Evolutionary conservation across 352 stramenopile species (phyloP), one percentile per base, ranked within the genome.

Genomic region (Pythium guiyangense): DNA sequence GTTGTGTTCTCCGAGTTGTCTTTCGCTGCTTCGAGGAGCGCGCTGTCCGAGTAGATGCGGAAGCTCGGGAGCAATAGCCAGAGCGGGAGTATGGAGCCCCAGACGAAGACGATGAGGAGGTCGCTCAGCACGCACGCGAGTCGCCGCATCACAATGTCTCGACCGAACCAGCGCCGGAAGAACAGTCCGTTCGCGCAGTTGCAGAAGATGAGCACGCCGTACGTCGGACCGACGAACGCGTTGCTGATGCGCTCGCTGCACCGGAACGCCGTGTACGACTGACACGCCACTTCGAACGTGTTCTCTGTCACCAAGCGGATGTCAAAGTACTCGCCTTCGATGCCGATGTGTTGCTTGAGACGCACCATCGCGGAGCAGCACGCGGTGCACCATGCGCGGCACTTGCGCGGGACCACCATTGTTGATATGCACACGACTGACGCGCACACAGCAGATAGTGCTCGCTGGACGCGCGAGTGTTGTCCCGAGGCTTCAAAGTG

Each of bases 221-320:
- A 55, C 4, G 31, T 55, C 20, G 50, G 31, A 26, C n/a, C 43
- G 20, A 46, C 34, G 14, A 34, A 15, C 20, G 20, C 14, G 35
- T 55, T 55, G 35, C 50, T 55, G 50, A 55, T 55, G 5, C 10
- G 29, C 18, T 14, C 11, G 35, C 35, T 55, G 35, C 50, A 47
- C 10, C 4, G 18, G 12, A 37, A 35, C 15, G 35, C 22, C 8
- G 35, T 25, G 35, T 47, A 46, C 10, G 22, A 46, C 50, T 48
- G 50, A 18, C 14, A 39, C 31, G 31, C 20, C 5, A 46, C 11
- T 26, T 34, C 12, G 4, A 55, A 3, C 39, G 17, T 15, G 15
- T 12, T 45, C 39, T 45, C 39, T 10, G 15, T 8, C 17, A 15
- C 39, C 14, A 45, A 20, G 15, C 39, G 39, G 6, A 45, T 10